Evolutionary conservation across 1,284 basidiomycete genomes (phyloP).

Genomic region (Thecaphora thlaspeos): DNA sequence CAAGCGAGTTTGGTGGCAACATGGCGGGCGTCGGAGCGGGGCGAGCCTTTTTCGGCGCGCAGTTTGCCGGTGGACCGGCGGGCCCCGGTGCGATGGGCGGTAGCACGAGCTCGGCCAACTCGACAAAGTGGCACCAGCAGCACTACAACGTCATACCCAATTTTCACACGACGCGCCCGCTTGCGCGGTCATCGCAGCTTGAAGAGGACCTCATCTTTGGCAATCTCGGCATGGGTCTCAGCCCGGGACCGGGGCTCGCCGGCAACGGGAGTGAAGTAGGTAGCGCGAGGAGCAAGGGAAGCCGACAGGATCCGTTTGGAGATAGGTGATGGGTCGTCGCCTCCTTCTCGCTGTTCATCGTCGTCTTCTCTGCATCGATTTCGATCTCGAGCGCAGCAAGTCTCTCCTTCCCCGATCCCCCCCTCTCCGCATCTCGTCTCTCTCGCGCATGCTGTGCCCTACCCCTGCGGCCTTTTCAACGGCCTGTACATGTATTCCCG

Average conservation of each 20-base stretch:
- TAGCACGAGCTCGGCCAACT: conserved; percentile 25
- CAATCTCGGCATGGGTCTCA: conserved; percentile 30
- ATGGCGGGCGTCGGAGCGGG: conserved; percentile 36
- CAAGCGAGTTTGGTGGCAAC: conserved; percentile 28
- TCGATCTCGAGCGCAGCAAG: no score
- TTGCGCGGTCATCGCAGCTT: conserved; percentile 32
- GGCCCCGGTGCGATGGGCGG: neutral
- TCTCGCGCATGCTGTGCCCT: no score
- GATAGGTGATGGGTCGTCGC: conserved; percentile 7
- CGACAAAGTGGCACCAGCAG: conserved; percentile 42
- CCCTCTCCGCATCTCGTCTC: no score
- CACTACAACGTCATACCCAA: conserved; percentile 38
- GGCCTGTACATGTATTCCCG: no score
- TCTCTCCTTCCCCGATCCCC: no score
- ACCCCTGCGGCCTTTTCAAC: no score
- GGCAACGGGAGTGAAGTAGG: conserved; percentile 31
- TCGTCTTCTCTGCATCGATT: no score
- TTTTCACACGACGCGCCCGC: conserved; percentile 17
- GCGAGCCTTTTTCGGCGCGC: conserved; percentile 8
- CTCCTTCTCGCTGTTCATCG: no score
- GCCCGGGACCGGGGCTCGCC: conserved; percentile 9
- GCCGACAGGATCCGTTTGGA: conserved; percentile 28
- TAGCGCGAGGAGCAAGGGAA: conserved; percentile 11
- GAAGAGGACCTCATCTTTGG: conserved; percentile 39
- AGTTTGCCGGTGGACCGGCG: no score